Percentiles rank a stretch among this genome's conserved stretches.
Evolutionary conservation across 73 alveolate species (phyloP).

Genomic region (Paramecium primaurelia): DNA sequence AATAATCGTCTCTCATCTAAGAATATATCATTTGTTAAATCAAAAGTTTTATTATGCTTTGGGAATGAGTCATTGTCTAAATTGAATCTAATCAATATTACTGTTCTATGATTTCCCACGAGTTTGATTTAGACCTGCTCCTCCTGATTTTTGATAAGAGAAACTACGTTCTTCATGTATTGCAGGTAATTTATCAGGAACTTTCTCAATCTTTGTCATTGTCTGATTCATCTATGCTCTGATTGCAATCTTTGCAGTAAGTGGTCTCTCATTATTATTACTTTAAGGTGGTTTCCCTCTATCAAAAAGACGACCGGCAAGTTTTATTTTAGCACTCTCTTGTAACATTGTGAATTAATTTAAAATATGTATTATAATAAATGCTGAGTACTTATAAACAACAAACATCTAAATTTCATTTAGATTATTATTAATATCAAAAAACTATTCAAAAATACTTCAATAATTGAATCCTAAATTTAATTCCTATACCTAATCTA

Average conservation of each 20-base stretch:
- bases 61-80: background rate
- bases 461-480: background rate
- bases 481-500: no score
- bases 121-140: background rate
- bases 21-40: background rate
- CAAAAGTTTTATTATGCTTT: background rate
- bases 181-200: conserved; percentile 24
- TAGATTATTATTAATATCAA: background rate
- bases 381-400: background rate
- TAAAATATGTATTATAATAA: background rate
- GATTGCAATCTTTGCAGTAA: conserved; percentile 23
- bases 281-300: background rate
- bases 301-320: conserved; percentile 8
- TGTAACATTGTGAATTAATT: background rate
- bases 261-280: background rate
- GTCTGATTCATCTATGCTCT: background rate
- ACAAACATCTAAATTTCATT: background rate
- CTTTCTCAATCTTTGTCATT: background rate
- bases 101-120: conserved; percentile 2
- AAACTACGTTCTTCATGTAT: background rate
- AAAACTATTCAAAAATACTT: background rate
- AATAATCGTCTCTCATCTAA: conserved; percentile 25
- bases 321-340: conserved; percentile 12
- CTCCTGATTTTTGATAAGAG: background rate
- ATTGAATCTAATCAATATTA: background rate